Evolutionary conservation across 495 filamentous ascomycete genomes (phyloP).

Genomic region (Lophiostoma macrostomum): DNA sequence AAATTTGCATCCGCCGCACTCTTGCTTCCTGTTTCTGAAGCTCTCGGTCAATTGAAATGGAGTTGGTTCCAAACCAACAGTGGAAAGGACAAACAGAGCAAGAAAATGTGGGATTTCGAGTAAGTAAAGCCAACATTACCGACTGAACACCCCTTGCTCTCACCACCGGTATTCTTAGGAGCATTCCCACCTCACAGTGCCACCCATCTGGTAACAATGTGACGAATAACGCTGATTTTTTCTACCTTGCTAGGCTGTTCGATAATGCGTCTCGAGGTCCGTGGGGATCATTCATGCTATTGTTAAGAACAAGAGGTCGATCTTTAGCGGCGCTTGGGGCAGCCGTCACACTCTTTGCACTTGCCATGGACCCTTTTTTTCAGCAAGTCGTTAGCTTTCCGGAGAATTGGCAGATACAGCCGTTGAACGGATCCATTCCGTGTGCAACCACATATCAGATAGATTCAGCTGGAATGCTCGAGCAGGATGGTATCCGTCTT

Average conservation of each 20-base stretch:
- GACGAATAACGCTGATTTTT: neutral
- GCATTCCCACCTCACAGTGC: too few species aligned
- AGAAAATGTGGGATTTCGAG: slow-evolving; percentile 16
- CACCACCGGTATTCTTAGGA: neutral
- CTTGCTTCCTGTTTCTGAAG: slow-evolving; percentile 11
- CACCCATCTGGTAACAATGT: too few species aligned
- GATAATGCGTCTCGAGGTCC: slow-evolving; percentile 9
- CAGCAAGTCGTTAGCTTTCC: slow-evolving; percentile 5
- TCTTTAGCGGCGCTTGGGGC: slow-evolving; percentile 7
- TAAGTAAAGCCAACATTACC: neutral
- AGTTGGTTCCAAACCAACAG: slow-evolving; percentile 2
- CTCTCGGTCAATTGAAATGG: slow-evolving; percentile 9
- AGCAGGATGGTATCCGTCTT: neutral
- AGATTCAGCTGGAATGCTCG: neutral
- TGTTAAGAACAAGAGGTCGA: slow-evolving; percentile 7
- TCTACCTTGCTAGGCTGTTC: slow-evolving; percentile 5
- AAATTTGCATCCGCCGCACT: slow-evolving; percentile 4
- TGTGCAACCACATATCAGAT: neutral
- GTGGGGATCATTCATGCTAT: slow-evolving; percentile 8
- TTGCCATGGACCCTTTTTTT: slow-evolving; percentile 12
- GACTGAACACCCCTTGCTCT: neutral
- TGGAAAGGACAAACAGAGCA: neutral
- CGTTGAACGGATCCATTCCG: neutral
- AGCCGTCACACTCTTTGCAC: slow-evolving; percentile 5
- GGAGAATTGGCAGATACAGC: slow-evolving; percentile 8